phyloP scores from a whole-genome alignment of 345 rosid species.

The Lenwebbia sp. region DNA sequence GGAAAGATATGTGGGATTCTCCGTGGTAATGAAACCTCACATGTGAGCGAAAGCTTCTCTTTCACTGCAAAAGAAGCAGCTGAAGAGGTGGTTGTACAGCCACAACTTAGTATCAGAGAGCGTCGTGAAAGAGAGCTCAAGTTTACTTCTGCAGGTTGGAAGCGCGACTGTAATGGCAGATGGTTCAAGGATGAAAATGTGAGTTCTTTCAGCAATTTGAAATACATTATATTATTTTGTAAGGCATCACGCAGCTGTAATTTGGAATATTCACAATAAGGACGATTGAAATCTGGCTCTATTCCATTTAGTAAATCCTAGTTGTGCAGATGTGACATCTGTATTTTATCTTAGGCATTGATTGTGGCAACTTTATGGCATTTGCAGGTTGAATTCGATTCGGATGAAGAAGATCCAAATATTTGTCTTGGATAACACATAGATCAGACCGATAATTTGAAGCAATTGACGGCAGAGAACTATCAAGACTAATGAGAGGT shows the following conservation, averaged over 20 bases:
- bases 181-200: conserved; percentile 48
- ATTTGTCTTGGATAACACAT: conserved; percentile 5
- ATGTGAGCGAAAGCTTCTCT: background rate
- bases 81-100: background rate
- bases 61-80: background rate
- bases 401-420: conserved; percentile 41
- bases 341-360: background rate
- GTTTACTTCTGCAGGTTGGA: conserved; percentile 50
- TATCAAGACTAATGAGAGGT: background rate
- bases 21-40: background rate
- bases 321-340: background rate
- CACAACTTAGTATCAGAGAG: conserved; percentile 10
- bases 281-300: background rate
- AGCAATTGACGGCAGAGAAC: background rate
- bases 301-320: accelerated
- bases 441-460: background rate
- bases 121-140: conserved; percentile 32
- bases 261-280: background rate
- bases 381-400: conserved; percentile 37
- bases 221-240: accelerated
- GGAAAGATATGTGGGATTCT: background rate
- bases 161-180: conserved; percentile 42
- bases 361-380: background rate
- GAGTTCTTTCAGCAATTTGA: conserved; percentile 1
- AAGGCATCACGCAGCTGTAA: background rate